These are phyloP conservation scores for Grosmannia huntii DNA, from an alignment of 2,329 filamentous ascomycete genomes.

Conservation along the genomic window DNA sequence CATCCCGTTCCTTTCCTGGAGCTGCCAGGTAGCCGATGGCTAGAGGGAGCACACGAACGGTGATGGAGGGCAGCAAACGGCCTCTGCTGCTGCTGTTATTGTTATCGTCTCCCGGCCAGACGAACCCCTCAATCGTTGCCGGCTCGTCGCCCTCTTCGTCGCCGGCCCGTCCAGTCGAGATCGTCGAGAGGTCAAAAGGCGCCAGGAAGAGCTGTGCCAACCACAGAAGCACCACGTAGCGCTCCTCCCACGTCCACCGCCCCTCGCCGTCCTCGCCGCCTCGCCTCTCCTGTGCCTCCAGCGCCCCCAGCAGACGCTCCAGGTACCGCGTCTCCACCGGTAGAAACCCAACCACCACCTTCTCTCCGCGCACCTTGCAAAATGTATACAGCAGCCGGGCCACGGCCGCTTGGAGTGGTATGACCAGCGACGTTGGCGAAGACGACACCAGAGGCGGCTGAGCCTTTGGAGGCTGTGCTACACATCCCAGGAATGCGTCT, in stretches of 20 bases:
- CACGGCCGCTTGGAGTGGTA: constrained; percentile 55
- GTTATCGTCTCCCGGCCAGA: constrained; percentile 31
- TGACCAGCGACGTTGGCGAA: constrained; percentile 20
- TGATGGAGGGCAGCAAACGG: constrained; percentile 48
- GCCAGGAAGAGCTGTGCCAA: constrained; percentile 69
- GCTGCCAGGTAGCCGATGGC: constrained; percentile 59
- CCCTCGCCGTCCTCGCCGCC: constrained; percentile 1
- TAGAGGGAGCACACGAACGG: constrained; percentile 56
- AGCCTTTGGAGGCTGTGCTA: constrained; percentile 14
- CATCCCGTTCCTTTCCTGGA: constrained; percentile 78
- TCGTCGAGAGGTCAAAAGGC: constrained; percentile 80
- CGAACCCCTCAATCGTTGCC: constrained; percentile 32
- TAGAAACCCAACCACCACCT: constrained; percentile 81
- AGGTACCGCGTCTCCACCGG: constrained; percentile 81
- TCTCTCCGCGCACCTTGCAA: constrained; percentile 88
- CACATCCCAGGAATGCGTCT: constrained; percentile 56
- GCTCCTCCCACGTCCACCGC: constrained; percentile 67
- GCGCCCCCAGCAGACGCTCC: constrained; percentile 62
- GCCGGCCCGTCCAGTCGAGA: constrained; percentile 42
- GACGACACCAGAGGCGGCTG: neutral
- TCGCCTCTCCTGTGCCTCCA: constrained; percentile 40
- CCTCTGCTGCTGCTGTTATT: neutral
- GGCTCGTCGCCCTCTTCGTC: constrained; percentile 13
- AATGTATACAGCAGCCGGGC: constrained; percentile 75
- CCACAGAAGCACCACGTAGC: constrained; percentile 82